phyloP scores from a whole-genome alignment of 2,329 filamentous ascomycete species.

The Cladosporium austrohemisphaericum region DNA sequence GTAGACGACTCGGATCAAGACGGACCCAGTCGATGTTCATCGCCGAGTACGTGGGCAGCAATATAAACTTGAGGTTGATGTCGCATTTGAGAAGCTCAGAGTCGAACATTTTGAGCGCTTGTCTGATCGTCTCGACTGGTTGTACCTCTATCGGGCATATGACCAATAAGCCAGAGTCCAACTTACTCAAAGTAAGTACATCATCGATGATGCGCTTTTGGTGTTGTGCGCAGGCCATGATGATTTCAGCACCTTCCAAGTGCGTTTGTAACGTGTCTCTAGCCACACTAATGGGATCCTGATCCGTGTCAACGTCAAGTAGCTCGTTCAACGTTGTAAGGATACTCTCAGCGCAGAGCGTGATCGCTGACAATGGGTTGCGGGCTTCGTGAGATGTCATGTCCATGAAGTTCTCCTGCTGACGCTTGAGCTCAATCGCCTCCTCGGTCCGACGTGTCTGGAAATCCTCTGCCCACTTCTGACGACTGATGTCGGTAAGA shows the following conservation, averaged over 20 bases:
- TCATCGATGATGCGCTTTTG: conserved; percentile 46
- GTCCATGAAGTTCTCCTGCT: conserved; percentile 33
- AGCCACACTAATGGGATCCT: not conserved
- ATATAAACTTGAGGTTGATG: conserved; percentile 29
- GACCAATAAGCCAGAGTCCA: conserved; percentile 32
- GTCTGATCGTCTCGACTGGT: conserved; percentile 31
- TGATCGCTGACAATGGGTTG: conserved; percentile 42
- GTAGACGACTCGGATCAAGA: conserved; percentile 25
- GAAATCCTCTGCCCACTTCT: conserved; percentile 29
- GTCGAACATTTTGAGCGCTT: conserved; percentile 37
- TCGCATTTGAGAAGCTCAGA: conserved; percentile 34
- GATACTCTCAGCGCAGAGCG: conserved; percentile 48
- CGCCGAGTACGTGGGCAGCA: conserved; percentile 1
- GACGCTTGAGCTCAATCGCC: conserved; percentile 26
- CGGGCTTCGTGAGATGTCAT: conserved; percentile 40
- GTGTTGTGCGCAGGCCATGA: conserved; percentile 30
- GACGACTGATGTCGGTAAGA: conserved; percentile 27
- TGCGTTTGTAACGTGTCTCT: conserved; percentile 1
- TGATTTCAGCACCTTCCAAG: conserved; percentile 25
- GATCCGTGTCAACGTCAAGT: not conserved
- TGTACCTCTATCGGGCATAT: conserved; percentile 37
- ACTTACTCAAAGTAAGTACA: conserved; percentile 43
- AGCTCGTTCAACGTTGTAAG: conserved; percentile 3
- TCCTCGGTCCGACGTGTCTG: conserved; percentile 21
- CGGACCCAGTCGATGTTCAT: conserved; percentile 23